Evolutionary conservation across 1,284 basidiomycete species (phyloP).

Genomic region (Gymnopus androsaceus): DNA sequence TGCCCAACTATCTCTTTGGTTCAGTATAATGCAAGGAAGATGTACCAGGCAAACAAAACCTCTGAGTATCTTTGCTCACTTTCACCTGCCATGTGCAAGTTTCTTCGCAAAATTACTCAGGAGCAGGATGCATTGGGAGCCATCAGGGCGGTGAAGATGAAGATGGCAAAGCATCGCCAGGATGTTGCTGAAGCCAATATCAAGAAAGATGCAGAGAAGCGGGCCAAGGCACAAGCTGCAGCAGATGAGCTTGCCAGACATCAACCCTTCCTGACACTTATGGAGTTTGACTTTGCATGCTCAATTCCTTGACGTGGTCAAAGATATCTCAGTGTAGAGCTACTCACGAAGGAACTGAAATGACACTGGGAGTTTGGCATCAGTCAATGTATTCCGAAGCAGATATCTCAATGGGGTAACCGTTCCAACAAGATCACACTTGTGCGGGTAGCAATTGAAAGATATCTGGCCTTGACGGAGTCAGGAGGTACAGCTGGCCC

Average conservation of each 20-base stretch:
- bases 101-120: conserved; percentile 5
- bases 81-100: neutral
- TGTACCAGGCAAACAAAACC: neutral
- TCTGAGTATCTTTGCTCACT: neutral
- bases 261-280: neutral
- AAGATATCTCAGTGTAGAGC: too few species aligned
- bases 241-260: neutral
- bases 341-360: too few species aligned
- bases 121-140: conserved; percentile 2
- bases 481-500: too few species aligned
- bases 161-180: conserved; percentile 1
- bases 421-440: too few species aligned
- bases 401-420: too few species aligned
- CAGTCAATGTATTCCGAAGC: too few species aligned
- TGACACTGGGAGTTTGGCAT: too few species aligned
- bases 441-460: too few species aligned
- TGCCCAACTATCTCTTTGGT: neutral
- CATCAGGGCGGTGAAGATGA: neutral
- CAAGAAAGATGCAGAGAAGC: neutral
- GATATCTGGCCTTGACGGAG: too few species aligned
- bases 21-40: conserved; percentile 2
- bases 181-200: conserved; percentile 2
- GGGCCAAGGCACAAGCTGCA: neutral
- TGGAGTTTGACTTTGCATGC: conserved; percentile 19
- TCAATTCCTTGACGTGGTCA: too few species aligned